Evolutionary conservation across 2,329 filamentous ascomycete species (phyloP).

Genomic region (Epichloe festucae): DNA sequence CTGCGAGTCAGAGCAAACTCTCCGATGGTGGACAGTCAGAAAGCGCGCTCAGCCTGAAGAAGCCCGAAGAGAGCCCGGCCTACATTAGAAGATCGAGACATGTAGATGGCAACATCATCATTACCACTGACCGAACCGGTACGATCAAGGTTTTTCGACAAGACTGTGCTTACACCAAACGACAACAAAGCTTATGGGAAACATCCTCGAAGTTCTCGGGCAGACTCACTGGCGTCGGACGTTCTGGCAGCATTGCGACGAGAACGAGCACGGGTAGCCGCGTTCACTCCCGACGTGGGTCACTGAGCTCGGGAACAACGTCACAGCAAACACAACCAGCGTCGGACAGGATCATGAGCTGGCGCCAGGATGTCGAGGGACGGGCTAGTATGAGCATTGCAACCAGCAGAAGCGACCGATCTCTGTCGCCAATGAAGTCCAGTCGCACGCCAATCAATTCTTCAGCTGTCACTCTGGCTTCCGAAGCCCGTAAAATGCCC

Average conservation of each 20-base stretch:
- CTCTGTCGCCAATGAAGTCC: constrained; percentile 39
- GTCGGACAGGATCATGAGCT: constrained; percentile 72
- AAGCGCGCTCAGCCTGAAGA: constrained; percentile 21
- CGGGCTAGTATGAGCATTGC: constrained; percentile 26
- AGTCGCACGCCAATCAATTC: constrained; percentile 23
- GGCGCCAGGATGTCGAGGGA: constrained; percentile 57
- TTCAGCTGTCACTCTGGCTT: constrained; percentile 27
- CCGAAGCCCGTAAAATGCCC: constrained; percentile 32
- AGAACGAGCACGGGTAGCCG: constrained; percentile 37
- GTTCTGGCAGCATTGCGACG: constrained; percentile 43
- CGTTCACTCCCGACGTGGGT: constrained; percentile 38
- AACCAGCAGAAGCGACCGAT: constrained; percentile 37
- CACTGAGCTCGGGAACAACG: constrained; percentile 28
- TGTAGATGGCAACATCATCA: constrained; percentile 72
- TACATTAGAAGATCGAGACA: constrained; percentile 69
- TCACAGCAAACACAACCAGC: constrained; percentile 19
- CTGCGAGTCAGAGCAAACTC: constrained; percentile 27
- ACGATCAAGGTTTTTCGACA: constrained; percentile 91
- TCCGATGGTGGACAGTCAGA: constrained; percentile 24
- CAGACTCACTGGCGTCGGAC: constrained; percentile 43
- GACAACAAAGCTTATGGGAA: constrained; percentile 66
- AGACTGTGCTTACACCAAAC: constrained; percentile 76
- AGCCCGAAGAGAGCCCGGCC: constrained; percentile 56
- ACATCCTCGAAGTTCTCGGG: constrained; percentile 63
- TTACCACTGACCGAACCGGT: constrained; percentile 80